Base-by-base conservation (phyloP, 768 basidiomycete species). In the Phylloporus arenicola region DNA sequence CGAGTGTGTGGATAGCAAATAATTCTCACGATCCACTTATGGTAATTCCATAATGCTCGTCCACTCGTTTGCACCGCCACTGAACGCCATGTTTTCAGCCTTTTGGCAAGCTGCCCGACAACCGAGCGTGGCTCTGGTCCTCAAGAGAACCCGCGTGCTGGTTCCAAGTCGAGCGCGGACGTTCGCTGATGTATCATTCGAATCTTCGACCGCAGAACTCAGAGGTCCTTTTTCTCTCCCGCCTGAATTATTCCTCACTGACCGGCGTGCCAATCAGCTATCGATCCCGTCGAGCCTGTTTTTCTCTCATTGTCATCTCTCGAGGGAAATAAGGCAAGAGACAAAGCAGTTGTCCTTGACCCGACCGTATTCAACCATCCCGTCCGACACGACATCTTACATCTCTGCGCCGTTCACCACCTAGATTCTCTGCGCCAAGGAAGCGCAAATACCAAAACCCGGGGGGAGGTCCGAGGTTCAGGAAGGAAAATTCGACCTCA, bases 361-460 rank as follows among this genome's bases (percentile, higher is more conserved):
- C 82, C 86, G 2, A 76, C 79, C n/a, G 85, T 98, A 27, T 99
- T 98, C 71, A 76, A 80, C 53, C 84, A 91, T 58, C 91, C 93
- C 35, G 81, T 93, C 39, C 88, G 95, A 44, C 81, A 83, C 19
- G 94, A 97, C 67, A 88, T 99, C 55, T 80, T 98, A 3, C 94
- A 98, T 67, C 79, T 92, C 40, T 95, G 93, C 63, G 85, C 93
- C 30, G 80, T 87, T 6, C 90, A 95, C 60, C 79, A 96, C 64
- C 82, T 86, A 35, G 91, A 96, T 62, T 80, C 83, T 17, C 77
- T 93, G 14, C 84, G 95, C n/a, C 88, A 92, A 72, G 95, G 95
- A 25, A 86, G 88, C 12, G 92, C 91, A 20, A 85, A 76, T 55
- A 96, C 92, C 16, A 97, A 96, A 70, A 92, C 88, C 29, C 86